Conservation (phyloP, 352 stramenopile species). For the Pythium aristosporum region DNA sequence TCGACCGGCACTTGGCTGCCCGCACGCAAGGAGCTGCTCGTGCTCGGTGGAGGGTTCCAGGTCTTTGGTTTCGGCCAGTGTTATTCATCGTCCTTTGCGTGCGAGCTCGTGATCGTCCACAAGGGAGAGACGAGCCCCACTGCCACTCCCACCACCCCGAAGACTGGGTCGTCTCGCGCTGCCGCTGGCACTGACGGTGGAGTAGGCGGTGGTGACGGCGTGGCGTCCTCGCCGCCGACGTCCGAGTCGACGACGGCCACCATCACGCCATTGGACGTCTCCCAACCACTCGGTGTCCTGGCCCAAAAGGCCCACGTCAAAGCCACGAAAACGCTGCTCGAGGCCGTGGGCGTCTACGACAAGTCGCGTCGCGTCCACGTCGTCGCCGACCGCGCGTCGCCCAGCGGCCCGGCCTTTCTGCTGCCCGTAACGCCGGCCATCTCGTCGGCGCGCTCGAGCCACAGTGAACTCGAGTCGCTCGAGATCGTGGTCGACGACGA, state of each 20-base stretch:
- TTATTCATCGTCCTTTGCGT: slow-evolving; percentile 68
- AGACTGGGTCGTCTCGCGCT: neutral
- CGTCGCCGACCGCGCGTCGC: slow-evolving; percentile 19
- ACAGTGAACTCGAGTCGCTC: slow-evolving; percentile 37
- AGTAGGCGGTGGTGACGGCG: neutral
- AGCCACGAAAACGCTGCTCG: slow-evolving; percentile 72
- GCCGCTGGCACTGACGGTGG: neutral
- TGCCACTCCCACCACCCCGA: neutral
- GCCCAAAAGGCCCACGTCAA: slow-evolving; percentile 74
- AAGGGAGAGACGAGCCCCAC: slow-evolving; percentile 11
- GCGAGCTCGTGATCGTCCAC: slow-evolving; percentile 40
- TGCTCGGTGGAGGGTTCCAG: slow-evolving; percentile 79
- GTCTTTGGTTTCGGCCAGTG: slow-evolving; percentile 84
- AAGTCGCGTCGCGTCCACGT: slow-evolving; percentile 73
- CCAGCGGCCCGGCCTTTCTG: slow-evolving; percentile 45
- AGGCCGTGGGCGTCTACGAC: slow-evolving; percentile 67
- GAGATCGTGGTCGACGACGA: slow-evolving; percentile 53
- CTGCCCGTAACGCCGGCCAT: slow-evolving; percentile 57
- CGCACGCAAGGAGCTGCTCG: slow-evolving; percentile 33
- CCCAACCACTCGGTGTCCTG: slow-evolving; percentile 27
- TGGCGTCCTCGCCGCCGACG: slow-evolving; percentile 1
- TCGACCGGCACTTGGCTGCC: slow-evolving; percentile 55
- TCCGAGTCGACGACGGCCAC: neutral
- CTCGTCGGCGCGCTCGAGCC: slow-evolving; percentile 24
- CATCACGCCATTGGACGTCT: slow-evolving; percentile 6